Conservation (phyloP, 345 rosid species). For the Gossypium longicalyx region DNA sequence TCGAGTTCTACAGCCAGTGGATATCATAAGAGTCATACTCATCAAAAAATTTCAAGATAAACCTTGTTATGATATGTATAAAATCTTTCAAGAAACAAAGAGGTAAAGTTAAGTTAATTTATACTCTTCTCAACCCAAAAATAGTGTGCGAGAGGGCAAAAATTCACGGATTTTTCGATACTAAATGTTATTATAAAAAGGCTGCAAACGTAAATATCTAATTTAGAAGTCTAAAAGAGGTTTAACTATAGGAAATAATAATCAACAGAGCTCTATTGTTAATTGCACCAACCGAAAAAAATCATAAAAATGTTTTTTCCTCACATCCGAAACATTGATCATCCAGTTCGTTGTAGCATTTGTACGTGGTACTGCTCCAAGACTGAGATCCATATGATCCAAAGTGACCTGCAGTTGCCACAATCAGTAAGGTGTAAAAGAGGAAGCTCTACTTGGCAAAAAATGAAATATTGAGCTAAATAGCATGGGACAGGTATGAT, state of each 20-base stretch:
- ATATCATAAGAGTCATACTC: background rate
- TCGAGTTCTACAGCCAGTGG: background rate
- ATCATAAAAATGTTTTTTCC: constrained; percentile 10
- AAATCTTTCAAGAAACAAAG: background rate
- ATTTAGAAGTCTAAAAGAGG: background rate
- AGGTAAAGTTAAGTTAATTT: background rate
- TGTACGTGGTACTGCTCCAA: constrained; percentile 21
- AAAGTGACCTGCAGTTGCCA: constrained; percentile 16
- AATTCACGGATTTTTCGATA: background rate
- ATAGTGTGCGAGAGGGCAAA: background rate
- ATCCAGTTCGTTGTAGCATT: constrained; percentile 20
- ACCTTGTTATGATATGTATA: background rate
- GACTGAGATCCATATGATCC: constrained; percentile 14
- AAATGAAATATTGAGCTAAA: background rate
- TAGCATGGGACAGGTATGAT: background rate
- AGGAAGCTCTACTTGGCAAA: background rate
- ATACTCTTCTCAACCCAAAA: background rate
- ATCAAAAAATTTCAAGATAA: background rate
- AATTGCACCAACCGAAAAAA: background rate
- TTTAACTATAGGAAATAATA: background rate
- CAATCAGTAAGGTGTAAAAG: constrained; percentile 3
- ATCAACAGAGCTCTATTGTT: background rate
- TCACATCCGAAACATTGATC: constrained; percentile 30
- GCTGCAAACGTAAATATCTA: constrained; percentile 1
- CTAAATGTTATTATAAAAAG: background rate